Conservation (phyloP, 306 rosid genomes). For the Acmispon strigosus region DNA sequence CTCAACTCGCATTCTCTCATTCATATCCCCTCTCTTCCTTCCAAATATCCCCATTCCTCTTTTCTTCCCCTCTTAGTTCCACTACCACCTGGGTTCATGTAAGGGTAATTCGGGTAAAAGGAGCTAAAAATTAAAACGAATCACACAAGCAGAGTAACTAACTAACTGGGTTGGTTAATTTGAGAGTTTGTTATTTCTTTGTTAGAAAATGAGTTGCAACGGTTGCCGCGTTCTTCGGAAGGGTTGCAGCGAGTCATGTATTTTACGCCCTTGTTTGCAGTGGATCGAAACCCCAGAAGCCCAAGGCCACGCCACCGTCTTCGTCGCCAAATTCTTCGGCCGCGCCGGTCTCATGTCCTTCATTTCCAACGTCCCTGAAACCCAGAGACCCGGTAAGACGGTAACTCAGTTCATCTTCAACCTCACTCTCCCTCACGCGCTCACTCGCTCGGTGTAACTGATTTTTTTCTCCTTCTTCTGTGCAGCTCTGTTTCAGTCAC, state of each 20-base stretch:
- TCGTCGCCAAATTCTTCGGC: slow-evolving; percentile 96
- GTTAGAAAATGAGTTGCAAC: slow-evolving; percentile 93
- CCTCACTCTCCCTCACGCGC: background rate
- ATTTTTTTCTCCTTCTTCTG: background rate
- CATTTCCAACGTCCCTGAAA: slow-evolving; percentile 80
- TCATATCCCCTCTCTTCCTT: background rate
- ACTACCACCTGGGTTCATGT: slow-evolving; percentile 7
- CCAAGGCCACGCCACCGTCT: slow-evolving; percentile 94
- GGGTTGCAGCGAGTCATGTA: slow-evolving; percentile 91
- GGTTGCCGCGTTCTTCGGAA: slow-evolving; percentile 96
- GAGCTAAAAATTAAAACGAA: background rate
- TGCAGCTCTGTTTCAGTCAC: slow-evolving; percentile 77
- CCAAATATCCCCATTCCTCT: background rate
- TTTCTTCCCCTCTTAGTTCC: background rate
- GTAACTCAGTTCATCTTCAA: background rate
- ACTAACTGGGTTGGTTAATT: background rate
- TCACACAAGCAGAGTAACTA: background rate
- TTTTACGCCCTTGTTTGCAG: slow-evolving; percentile 81
- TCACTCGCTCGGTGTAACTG: background rate
- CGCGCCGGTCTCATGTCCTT: slow-evolving; percentile 98
- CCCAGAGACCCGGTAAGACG: slow-evolving; percentile 68
- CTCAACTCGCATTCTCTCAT: slow-evolving; percentile 11
- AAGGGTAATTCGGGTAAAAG: background rate
- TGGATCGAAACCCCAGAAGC: slow-evolving; percentile 85
- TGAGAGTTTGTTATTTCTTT: too few species aligned